Evolutionary conservation across 2,329 filamentous ascomycete species (phyloP).

Genomic region (Cladosporium oxysporum): DNA sequence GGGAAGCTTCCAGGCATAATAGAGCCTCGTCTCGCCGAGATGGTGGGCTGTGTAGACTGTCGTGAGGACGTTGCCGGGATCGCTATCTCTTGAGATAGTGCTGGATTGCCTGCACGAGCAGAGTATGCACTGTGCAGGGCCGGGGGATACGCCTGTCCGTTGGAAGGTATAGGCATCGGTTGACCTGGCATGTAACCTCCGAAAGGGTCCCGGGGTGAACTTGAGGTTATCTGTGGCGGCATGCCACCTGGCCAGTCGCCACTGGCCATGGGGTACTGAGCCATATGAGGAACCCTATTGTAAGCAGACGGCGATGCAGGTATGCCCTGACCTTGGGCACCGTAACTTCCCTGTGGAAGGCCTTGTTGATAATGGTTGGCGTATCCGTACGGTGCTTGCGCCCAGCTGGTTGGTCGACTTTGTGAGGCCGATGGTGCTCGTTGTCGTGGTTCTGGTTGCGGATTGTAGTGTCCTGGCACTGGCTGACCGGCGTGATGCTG

Average conservation of each 20-base stretch:
- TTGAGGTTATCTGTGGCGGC: slow-evolving; percentile 21
- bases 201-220: slow-evolving; percentile 5
- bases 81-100: slow-evolving; percentile 21
- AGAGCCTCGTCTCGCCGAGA: slow-evolving; percentile 12
- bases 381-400: slow-evolving; percentile 12
- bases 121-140: slow-evolving; percentile 27
- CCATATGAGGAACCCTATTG: slow-evolving; percentile 17
- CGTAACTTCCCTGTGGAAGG: slow-evolving; percentile 12
- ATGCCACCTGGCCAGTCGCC: slow-evolving; percentile 18
- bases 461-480: not conserved
- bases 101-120: slow-evolving; percentile 28
- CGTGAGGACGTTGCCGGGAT: not conserved
- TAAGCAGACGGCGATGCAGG: slow-evolving; percentile 34
- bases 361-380: not conserved
- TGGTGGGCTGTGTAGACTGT: slow-evolving; percentile 1
- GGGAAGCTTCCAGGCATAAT: slow-evolving; percentile 18
- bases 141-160: slow-evolving; percentile 19
- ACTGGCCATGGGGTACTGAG: slow-evolving; percentile 8
- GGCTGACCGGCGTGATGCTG: slow-evolving; percentile 8
- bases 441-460: slow-evolving; percentile 21
- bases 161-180: not conserved
- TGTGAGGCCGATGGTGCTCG: slow-evolving; percentile 24
- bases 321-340: slow-evolving; percentile 24
- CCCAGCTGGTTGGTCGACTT: slow-evolving; percentile 29
- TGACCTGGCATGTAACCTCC: slow-evolving; percentile 6